Evolutionary conservation across 495 filamentous ascomycete species (phyloP).

Genomic region (Lineolata rhizophorae): DNA sequence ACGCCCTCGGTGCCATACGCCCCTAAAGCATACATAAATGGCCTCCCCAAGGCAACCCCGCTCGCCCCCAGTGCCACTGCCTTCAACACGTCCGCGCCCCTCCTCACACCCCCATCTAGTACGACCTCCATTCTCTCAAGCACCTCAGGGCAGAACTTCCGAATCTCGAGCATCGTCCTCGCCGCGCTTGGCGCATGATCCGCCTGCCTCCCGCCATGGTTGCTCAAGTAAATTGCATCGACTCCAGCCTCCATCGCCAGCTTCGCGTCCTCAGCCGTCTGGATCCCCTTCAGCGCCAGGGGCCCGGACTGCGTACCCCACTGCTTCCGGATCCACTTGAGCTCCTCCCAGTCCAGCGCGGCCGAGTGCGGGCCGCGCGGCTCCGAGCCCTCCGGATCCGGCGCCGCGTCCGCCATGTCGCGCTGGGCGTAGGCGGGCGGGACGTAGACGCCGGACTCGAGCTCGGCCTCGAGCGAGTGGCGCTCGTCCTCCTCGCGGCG

Average conservation of each 20-base stretch:
- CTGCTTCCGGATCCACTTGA: constrained; percentile 32
- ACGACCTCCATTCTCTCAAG: constrained; percentile 40
- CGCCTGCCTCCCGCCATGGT: constrained; percentile 48
- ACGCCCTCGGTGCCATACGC: constrained; percentile 22
- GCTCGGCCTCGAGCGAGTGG: too few relatives aligned
- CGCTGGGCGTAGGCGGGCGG: too few relatives aligned
- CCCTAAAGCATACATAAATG: constrained; percentile 30
- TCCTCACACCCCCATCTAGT: constrained; percentile 42
- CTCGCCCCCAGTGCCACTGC: constrained; percentile 42
- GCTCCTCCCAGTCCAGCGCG: constrained; percentile 13
- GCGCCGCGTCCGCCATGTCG: constrained; percentile 6
- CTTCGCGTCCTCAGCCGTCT: constrained; percentile 36
- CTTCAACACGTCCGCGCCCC: constrained; percentile 49
- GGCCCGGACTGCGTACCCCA: constrained; percentile 22
- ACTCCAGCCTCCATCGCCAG: constrained; percentile 30
- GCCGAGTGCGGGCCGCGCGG: constrained; percentile 40
- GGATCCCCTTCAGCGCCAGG: constrained; percentile 43
- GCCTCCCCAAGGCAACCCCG: constrained; percentile 42
- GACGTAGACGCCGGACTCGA: too few relatives aligned
- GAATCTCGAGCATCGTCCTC: constrained; percentile 39
- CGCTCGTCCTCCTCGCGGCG: constrained; percentile 19
- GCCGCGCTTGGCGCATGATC: constrained; percentile 37
- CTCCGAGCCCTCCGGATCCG: not conserved
- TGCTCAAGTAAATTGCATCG: constrained; percentile 38
- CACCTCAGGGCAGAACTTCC: constrained; percentile 33